Evolutionary conservation across 768 basidiomycete genomes (phyloP).

Genomic region (Russula dissimulans): DNA sequence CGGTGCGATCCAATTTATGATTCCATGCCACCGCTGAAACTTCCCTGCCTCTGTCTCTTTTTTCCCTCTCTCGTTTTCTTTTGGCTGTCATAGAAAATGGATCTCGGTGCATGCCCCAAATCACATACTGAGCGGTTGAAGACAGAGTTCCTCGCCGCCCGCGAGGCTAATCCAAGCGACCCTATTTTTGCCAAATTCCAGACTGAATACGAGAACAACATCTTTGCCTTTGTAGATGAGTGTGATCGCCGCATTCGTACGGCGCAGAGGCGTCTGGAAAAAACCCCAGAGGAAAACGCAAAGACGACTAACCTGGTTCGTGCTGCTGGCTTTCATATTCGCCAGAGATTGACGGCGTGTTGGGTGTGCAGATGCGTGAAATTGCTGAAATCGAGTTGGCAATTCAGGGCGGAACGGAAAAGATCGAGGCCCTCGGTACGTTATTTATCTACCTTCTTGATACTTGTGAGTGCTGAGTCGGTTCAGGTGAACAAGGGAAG

Average conservation of each 20-base stretch:
- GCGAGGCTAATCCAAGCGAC: slow-evolving; percentile 64
- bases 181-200: slow-evolving; percentile 83
- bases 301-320: slow-evolving; percentile 92
- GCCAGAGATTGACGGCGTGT: not conserved
- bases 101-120: slow-evolving; percentile 94
- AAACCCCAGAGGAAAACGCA: slow-evolving; percentile 99
- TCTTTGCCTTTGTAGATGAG: slow-evolving; percentile 94
- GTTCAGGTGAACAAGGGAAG: slow-evolving; percentile 90
- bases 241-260: slow-evolving; percentile 93
- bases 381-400: slow-evolving; percentile 99
- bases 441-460: slow-evolving; percentile 14
- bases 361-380: slow-evolving; percentile 74
- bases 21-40: not conserved
- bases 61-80: not conserved
- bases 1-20: slow-evolving; percentile 44
- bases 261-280: slow-evolving; percentile 91
- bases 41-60: not conserved
- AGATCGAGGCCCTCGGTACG: slow-evolving; percentile 87
- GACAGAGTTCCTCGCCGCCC: slow-evolving; percentile 77
- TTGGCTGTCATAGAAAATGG: slow-evolving; percentile 78
- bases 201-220: slow-evolving; percentile 92
- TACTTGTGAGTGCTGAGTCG: slow-evolving; percentile 1
- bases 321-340: slow-evolving; percentile 7
- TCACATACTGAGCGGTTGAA: slow-evolving; percentile 92
- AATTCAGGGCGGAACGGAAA: slow-evolving; percentile 97